These are phyloP conservation scores for Aspergillus neoniger DNA, from an alignment of 2,329 filamentous ascomycete genomes.

Conservation along the genomic window DNA sequence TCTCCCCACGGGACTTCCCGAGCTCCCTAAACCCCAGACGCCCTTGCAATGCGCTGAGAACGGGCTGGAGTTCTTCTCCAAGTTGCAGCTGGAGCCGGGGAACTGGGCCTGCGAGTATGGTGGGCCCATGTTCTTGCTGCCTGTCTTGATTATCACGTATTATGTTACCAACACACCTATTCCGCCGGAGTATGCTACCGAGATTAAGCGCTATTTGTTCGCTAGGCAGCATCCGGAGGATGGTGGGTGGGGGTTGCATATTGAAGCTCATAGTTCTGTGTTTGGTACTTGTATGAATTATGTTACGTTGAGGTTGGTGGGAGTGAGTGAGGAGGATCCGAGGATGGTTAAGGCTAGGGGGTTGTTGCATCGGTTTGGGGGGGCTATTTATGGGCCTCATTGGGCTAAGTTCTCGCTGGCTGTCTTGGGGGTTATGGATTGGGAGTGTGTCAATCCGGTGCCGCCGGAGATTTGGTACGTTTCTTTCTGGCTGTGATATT, in stretches of 20 bases:
- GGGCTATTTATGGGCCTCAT: slow-evolving; percentile 80
- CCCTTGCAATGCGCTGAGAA: slow-evolving; percentile 79
- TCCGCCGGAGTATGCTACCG: slow-evolving; percentile 73
- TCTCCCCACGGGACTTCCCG: slow-evolving; percentile 70
- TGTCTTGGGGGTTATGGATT: slow-evolving; percentile 76
- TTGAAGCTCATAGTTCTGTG: slow-evolving; percentile 87
- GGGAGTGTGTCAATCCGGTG: slow-evolving; percentile 92
- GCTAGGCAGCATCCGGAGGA: slow-evolving; percentile 81
- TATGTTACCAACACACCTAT: slow-evolving; percentile 88
- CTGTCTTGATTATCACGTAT: slow-evolving; percentile 81
- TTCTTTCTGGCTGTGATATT: slow-evolving; percentile 20
- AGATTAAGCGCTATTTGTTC: slow-evolving; percentile 91
- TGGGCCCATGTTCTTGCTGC: slow-evolving; percentile 92
- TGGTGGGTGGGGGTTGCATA: slow-evolving; percentile 96
- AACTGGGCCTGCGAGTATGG: slow-evolving; percentile 99
- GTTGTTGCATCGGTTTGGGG: slow-evolving; percentile 80
- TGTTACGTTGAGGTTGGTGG: slow-evolving; percentile 74
- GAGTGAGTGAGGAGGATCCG: slow-evolving; percentile 79
- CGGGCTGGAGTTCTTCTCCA: slow-evolving; percentile 82
- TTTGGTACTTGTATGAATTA: slow-evolving; percentile 94
- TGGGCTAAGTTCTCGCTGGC: slow-evolving; percentile 98
- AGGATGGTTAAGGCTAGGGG: slow-evolving; percentile 82
- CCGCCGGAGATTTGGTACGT: slow-evolving; percentile 84
- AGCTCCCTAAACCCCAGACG: slow-evolving; percentile 68
- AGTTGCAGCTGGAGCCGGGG: slow-evolving; percentile 82